These are phyloP conservation scores for Chlamydomonas sp. DNA, from an alignment of 139 green algal genomes.

Conservation along the genomic window DNA sequence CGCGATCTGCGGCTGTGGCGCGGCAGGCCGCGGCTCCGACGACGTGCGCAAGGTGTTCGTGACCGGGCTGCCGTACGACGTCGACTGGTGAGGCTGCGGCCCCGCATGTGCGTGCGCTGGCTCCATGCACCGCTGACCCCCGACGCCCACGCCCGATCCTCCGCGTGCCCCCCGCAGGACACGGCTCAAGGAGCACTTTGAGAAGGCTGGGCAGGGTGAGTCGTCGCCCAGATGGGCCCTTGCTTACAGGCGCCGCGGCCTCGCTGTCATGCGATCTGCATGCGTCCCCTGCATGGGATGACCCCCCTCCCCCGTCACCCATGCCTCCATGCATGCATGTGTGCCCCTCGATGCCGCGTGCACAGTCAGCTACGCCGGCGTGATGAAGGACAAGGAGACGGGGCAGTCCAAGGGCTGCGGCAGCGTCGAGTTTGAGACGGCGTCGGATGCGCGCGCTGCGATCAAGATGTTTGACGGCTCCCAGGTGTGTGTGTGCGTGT, in stretches of 20 bases:
- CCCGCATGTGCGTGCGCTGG: neutral
- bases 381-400: constrained; percentile 2
- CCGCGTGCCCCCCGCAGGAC: neutral
- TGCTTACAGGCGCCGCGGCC: neutral
- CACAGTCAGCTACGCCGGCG: neutral
- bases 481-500: constrained; percentile 28
- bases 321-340: neutral
- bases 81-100: neutral
- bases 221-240: neutral
- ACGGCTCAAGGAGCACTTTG: constrained; percentile 4
- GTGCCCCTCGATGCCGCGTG: too few species aligned
- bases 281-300: neutral
- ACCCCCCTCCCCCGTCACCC: neutral
- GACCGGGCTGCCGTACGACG: neutral
- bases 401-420: constrained; percentile 49
- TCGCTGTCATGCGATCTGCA: neutral
- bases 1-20: too few species aligned
- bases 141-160: neutral
- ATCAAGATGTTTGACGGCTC: constrained; percentile 57
- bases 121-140: neutral
- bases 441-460: constrained; percentile 50
- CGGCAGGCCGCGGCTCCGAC: too few species aligned
- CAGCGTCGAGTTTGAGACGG: constrained; percentile 71
- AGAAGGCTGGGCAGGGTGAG: neutral
- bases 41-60: constrained; percentile 6